These are phyloP conservation scores for Ceratocystis harringtonii DNA, from an alignment of 2,329 filamentous ascomycete genomes.

Conservation along the genomic window DNA sequence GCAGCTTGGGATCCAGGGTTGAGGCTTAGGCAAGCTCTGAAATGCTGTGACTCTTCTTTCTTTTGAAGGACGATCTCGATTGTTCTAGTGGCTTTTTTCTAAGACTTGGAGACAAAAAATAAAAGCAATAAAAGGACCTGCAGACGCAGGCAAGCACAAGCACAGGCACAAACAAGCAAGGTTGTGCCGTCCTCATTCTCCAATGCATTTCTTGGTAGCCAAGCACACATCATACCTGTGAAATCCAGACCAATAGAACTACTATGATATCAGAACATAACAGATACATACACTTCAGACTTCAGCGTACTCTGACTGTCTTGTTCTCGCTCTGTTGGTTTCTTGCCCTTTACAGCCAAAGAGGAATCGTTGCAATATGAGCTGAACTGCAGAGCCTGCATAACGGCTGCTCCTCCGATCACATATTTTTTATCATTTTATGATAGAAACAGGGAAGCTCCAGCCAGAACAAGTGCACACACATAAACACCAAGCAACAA, in stretches of 20 bases:
- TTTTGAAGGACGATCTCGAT: not conserved
- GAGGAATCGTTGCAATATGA: not conserved
- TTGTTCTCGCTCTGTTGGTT: not conserved
- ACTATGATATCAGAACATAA: not conserved
- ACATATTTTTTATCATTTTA: conserved; percentile 2
- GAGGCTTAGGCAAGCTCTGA: not conserved
- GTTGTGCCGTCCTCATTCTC: too few species aligned
- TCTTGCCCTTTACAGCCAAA: not conserved
- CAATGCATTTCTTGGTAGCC: too few species aligned
- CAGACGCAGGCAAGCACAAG: not conserved
- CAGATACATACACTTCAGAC: not conserved
- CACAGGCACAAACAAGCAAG: too few species aligned
- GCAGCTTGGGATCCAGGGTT: not conserved
- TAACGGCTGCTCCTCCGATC: not conserved
- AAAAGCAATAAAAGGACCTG: not conserved
- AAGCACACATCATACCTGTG: too few species aligned
- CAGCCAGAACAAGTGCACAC: not conserved
- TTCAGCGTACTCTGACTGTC: not conserved
- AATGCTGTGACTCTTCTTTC: not conserved
- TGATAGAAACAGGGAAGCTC: conserved; percentile 1
- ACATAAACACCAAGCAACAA: not conserved
- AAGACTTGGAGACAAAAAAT: not conserved
- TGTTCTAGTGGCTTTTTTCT: not conserved
- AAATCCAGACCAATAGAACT: too few species aligned
- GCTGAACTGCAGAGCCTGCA: conserved; percentile 1